Conservation (phyloP, 768 basidiomycete species). For the Boletus huronensis region DNA sequence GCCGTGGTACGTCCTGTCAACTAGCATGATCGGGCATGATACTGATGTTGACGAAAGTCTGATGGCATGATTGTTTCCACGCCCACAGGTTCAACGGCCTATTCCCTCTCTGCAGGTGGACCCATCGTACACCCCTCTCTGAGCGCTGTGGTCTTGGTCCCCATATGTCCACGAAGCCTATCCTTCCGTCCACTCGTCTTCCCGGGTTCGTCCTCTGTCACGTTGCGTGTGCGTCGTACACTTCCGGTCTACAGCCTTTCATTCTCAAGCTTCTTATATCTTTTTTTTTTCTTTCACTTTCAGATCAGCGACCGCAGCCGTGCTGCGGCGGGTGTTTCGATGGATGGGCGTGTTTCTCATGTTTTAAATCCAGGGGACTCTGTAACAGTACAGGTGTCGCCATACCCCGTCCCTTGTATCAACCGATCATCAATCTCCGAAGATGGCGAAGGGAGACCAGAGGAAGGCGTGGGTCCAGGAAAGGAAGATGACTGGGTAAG, state of each 20-base stretch:
- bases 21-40: slow-evolving; percentile 7
- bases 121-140: slow-evolving; percentile 94
- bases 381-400: slow-evolving; percentile 80
- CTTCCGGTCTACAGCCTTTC: not conserved
- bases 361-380: slow-evolving; percentile 81
- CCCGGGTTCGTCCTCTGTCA: slow-evolving; percentile 75
- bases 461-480: slow-evolving; percentile 70
- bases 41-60: slow-evolving; percentile 48
- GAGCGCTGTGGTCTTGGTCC: slow-evolving; percentile 86
- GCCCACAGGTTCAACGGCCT: slow-evolving; percentile 94
- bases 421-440: slow-evolving; percentile 77
- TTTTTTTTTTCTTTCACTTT: not conserved
- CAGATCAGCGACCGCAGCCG: slow-evolving; percentile 85
- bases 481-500: slow-evolving; percentile 95
- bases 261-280: slow-evolving; percentile 2
- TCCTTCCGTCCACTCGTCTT: slow-evolving; percentile 91
- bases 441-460: slow-evolving; percentile 38
- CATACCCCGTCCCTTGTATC: slow-evolving; percentile 90
- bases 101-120: slow-evolving; percentile 92
- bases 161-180: slow-evolving; percentile 92
- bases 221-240: slow-evolving; percentile 56
- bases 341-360: slow-evolving; percentile 89
- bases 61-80: slow-evolving; percentile 94
- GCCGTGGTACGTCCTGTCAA: slow-evolving; percentile 67
- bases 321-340: slow-evolving; percentile 84